Evolutionary conservation across 208 protist species (phyloP).

Genomic region (Ichthyophonus hoferi): DNA sequence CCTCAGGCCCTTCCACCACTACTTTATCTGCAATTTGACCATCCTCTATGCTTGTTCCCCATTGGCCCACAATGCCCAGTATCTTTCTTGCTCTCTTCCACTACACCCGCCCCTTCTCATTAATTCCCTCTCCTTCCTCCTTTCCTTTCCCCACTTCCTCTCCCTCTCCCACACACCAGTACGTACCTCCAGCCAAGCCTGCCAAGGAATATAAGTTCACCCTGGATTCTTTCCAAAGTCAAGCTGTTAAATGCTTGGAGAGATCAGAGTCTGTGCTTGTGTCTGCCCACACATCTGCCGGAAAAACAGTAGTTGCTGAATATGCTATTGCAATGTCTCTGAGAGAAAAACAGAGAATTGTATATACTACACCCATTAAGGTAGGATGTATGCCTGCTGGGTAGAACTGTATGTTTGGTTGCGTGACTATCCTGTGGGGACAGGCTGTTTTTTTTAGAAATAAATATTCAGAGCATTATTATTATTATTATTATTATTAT

Average conservation of each 20-base stretch:
- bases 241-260: constrained; percentile 53
- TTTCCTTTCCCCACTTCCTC: too few species aligned
- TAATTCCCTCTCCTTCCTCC: neutral
- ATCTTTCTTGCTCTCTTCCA: too few species aligned
- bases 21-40: too few species aligned
- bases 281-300: constrained; percentile 93
- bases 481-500: too few species aligned
- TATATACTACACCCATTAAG: constrained; percentile 99
- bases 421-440: too few species aligned
- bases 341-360: constrained; percentile 92
- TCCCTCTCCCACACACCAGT: constrained; percentile 84
- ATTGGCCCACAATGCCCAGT: too few species aligned
- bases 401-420: too few species aligned
- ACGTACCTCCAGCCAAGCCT: constrained; percentile 42
- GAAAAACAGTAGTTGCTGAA: constrained; percentile 99
- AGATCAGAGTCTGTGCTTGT: constrained; percentile 80
- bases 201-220: constrained; percentile 90
- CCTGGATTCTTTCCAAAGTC: constrained; percentile 83
- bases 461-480: neutral
- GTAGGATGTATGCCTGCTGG: too few species aligned
- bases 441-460: too few species aligned
- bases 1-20: too few species aligned
- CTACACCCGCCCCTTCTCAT: neutral
- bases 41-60: too few species aligned
- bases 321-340: constrained; percentile 96